Evolutionary conservation across 2,329 filamentous ascomycete species (phyloP).

Genomic region (Lecanosticta acicola): DNA sequence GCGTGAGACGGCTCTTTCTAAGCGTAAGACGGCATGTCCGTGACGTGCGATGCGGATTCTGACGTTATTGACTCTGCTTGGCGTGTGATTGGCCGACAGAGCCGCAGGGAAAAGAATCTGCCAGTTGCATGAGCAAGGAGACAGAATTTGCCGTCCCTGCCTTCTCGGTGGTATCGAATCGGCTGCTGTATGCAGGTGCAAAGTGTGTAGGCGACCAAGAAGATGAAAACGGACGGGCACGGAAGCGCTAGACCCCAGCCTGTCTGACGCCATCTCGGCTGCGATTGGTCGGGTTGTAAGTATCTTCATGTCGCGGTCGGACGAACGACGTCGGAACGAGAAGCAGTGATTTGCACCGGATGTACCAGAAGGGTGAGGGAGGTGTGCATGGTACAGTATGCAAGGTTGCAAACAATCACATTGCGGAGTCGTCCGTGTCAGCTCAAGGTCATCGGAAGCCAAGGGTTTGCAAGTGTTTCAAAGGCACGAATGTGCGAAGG

Average conservation of each 20-base stretch:
- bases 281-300: not conserved
- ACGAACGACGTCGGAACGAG: not conserved
- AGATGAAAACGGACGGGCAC: not conserved
- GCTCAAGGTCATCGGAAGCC: not conserved
- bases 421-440: not conserved
- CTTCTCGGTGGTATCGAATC: not conserved
- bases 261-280: not conserved
- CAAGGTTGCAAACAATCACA: no score
- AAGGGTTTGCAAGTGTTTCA: conserved; percentile 1
- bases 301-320: not conserved
- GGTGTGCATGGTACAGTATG: no score
- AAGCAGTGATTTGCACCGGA: not conserved
- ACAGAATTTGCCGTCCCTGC: not conserved
- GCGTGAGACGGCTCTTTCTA: no score
- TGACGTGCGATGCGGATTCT: no score
- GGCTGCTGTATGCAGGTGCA: not conserved
- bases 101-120: no score
- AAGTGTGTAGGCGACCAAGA: not conserved
- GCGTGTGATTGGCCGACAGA: no score
- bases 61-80: no score
- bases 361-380: no score
- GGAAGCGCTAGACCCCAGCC: not conserved
- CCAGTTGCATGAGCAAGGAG: not conserved
- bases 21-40: no score
- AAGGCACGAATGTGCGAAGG: not conserved